Evolutionary conservation across 1,139 yeast genomes (phyloP), one percentile per base, ranked within the genome.

Genomic region (Candida tunisiensis): DNA sequence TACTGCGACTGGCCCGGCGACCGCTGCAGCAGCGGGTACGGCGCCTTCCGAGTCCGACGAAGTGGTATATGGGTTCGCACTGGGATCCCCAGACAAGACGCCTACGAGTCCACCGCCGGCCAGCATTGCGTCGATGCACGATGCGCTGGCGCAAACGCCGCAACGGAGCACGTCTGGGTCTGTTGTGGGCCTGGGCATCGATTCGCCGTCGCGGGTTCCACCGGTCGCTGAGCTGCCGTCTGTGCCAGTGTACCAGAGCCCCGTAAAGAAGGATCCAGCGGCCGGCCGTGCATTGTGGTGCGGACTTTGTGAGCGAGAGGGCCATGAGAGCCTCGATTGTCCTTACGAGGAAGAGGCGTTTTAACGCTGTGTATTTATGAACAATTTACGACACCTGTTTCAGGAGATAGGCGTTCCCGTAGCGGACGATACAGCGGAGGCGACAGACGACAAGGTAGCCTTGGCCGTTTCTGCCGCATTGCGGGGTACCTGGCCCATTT

Each of bases 261-360:
- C 22, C 5, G 14, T 11, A 12, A 58, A 58, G 20, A 44, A 56
- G 3, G 93, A 80, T 44, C 77, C 88, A 1, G 62, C 85, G 4
- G 69, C 69, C 1, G 94, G 94, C 1, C 62, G 82, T 27, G 57
- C 55, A 14, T 62, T 70, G 39, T 85, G 94, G 93, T 85, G 96
- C 54, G 93, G 93, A 0, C 59, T 82, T 28, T 85, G 96, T 53
- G 96, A 85, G 49, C 57, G 82, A 31, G 74, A 69, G 28, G 96
- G 96, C 1, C 96, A 85, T 45, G 75, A 71, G 31, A 74, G 91
- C 37, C 59, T 73, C 24, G 80, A 80, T 31, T 85, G 96, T 53
- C 95, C 95, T 0, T 80, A 67, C 44, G 93, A 78, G 41, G 69
- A 68, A 36, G 75, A 69, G 27, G n/a, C n/a, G 37, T 42, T 24